Conservation (phyloP, 2,329 filamentous ascomycete species). For the Ophiostoma himal-ulmi region DNA sequence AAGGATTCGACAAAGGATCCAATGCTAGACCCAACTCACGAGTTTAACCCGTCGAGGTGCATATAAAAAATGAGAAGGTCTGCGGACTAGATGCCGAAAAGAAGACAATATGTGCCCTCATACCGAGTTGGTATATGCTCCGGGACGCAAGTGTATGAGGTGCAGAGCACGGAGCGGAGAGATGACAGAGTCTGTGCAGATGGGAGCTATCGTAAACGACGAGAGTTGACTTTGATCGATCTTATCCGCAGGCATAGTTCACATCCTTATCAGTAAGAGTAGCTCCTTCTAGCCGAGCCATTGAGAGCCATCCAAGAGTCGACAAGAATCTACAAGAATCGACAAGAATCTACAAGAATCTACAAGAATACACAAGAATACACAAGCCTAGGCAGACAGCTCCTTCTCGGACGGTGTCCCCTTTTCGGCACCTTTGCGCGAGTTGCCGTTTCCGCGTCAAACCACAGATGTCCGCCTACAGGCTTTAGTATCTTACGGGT, state of each 20-base stretch:
- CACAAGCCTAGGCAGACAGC: background rate
- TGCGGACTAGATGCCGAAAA: background rate
- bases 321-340: background rate
- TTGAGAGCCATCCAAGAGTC: no score
- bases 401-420: constrained; percentile 5
- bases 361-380: background rate
- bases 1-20: background rate
- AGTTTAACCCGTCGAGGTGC: background rate
- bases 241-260: no score
- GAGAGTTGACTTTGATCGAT: background rate
- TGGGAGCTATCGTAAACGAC: background rate
- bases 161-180: background rate
- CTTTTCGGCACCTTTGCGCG: background rate
- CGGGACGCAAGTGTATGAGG: background rate
- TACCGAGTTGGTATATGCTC: background rate
- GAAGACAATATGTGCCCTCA: background rate
- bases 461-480: no score
- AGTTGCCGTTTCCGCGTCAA: background rate
- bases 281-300: no score
- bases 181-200: background rate
- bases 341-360: background rate
- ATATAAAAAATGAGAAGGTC: background rate
- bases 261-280: no score
- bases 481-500: background rate
- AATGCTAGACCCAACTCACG: background rate